A percentile compares a stretch with the other conserved stretches of the same genome.
These are phyloP conservation scores for Fusarium sp. DNA, from an alignment of 2,329 filamentous ascomycete genomes.

Conservation along the genomic window DNA sequence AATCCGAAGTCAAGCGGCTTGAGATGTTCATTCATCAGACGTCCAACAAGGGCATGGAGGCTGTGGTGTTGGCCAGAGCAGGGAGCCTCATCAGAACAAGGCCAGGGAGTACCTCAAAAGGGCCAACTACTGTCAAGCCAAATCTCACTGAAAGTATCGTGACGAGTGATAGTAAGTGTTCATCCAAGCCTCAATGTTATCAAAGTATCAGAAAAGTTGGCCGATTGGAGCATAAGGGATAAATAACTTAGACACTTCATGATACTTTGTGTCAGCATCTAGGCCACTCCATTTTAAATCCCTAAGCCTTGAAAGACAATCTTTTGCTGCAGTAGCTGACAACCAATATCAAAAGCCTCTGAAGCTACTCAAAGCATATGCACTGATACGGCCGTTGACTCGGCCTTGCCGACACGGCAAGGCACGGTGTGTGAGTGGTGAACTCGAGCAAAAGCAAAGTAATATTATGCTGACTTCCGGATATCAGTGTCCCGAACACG, in stretches of 20 bases:
- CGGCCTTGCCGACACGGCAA: slow-evolving; percentile 14
- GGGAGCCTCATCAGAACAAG: slow-evolving; percentile 52
- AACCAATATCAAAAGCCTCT: slow-evolving; percentile 10
- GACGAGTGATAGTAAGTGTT: slow-evolving; percentile 7
- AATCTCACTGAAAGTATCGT: neutral
- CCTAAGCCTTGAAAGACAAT: neutral
- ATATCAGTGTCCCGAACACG: slow-evolving; percentile 36
- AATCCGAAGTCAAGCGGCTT: slow-evolving; percentile 50
- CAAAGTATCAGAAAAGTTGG: neutral
- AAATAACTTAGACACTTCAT: neutral
- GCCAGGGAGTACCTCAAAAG: neutral
- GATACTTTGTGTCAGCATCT: neutral
- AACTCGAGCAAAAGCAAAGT: neutral
- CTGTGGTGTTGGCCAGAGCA: slow-evolving; percentile 58
- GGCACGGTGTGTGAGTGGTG: slow-evolving; percentile 31
- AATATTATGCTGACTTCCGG: slow-evolving; percentile 6
- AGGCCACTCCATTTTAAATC: neutral
- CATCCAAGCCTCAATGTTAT: neutral
- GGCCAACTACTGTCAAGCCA: neutral
- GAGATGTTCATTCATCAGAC: slow-evolving; percentile 50
- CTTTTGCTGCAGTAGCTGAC: neutral
- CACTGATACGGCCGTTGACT: neutral
- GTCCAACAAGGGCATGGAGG: slow-evolving; percentile 57
- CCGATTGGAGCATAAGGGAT: neutral
- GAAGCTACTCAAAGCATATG: neutral